Percentiles rank a stretch among this genome's conserved stretches.
These are phyloP conservation scores for Pistacia integerrima DNA, from an alignment of 345 rosid genomes.

Conservation along the genomic window DNA sequence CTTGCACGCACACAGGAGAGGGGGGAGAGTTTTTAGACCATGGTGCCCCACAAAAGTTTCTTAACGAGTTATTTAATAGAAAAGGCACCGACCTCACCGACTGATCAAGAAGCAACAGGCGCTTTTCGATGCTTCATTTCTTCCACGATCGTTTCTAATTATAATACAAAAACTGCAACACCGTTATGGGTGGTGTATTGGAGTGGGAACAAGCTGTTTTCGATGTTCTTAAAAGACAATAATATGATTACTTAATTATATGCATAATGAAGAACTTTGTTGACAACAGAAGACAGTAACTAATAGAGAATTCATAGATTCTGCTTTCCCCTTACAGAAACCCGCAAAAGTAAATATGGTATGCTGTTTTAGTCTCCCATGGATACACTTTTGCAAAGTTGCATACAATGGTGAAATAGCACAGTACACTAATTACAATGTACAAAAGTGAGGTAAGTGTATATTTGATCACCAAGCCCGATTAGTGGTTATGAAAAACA, in stretches of 20 bases:
- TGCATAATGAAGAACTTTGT: too few species aligned
- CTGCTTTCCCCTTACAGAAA: background rate
- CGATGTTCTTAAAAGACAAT: background rate
- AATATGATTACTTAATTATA: background rate
- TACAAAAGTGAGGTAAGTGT: background rate
- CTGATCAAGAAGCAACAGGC: background rate
- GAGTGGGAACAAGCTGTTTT: conserved; percentile 3
- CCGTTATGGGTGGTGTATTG: background rate
- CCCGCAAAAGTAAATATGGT: too few species aligned
- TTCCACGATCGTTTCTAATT: background rate
- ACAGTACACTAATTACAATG: too few species aligned
- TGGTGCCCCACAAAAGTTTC: background rate
- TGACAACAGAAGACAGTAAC: background rate
- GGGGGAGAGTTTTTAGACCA: background rate
- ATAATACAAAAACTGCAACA: background rate
- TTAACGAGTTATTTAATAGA: background rate
- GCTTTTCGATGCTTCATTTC: background rate
- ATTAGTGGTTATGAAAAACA: background rate
- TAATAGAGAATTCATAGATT: background rate
- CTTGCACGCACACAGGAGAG: background rate
- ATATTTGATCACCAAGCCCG: background rate
- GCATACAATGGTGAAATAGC: background rate
- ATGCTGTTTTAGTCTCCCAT: too few species aligned
- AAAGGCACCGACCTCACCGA: conserved; percentile 20
- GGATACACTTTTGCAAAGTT: too few species aligned